Percentiles rank a stretch among this genome's conserved stretches.
phyloP scores from a whole-genome alignment of 192 early-diverging fungal species.

The Backusella tarrabulga region DNA sequence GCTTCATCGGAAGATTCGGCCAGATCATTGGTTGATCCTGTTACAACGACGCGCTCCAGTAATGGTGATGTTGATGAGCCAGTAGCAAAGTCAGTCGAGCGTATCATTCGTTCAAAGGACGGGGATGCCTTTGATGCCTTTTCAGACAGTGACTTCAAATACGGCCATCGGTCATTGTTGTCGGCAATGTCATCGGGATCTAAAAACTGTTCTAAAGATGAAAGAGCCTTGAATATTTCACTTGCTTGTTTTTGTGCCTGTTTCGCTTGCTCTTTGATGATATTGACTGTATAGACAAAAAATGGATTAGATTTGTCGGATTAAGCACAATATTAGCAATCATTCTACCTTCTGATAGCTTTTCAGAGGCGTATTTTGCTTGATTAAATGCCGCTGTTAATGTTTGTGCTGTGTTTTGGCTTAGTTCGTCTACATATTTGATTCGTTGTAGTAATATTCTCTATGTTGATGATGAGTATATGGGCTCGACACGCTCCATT shows the following conservation, averaged over 20 bases:
- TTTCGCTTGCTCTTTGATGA: neutral
- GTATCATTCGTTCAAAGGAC: conserved; percentile 1
- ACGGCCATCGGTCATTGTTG: neutral
- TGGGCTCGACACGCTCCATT: neutral
- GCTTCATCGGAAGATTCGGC: neutral
- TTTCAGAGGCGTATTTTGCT: conserved; percentile 1
- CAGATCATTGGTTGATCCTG: neutral
- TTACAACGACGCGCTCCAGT: neutral
- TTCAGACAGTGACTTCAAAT: neutral
- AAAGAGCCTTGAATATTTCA: conserved; percentile 3
- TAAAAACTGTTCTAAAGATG: conserved; percentile 1
- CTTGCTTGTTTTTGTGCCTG: neutral
- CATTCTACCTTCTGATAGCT: neutral
- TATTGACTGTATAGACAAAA: neutral
- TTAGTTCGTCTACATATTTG: conserved; percentile 7
- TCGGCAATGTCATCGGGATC: neutral
- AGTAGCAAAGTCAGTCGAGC: neutral
- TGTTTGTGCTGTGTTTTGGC: neutral
- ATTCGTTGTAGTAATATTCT: conserved; percentile 7
- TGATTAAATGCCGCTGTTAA: neutral
- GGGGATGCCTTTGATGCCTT: neutral
- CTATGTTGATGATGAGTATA: neutral
- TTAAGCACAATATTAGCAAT: neutral
- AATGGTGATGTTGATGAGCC: neutral
- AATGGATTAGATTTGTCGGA: neutral